A percentile compares a stretch with the other conserved stretches of the same genome.
phyloP scores from a whole-genome alignment of 2,329 filamentous ascomycete genomes.

The Neonectria faginata region DNA sequence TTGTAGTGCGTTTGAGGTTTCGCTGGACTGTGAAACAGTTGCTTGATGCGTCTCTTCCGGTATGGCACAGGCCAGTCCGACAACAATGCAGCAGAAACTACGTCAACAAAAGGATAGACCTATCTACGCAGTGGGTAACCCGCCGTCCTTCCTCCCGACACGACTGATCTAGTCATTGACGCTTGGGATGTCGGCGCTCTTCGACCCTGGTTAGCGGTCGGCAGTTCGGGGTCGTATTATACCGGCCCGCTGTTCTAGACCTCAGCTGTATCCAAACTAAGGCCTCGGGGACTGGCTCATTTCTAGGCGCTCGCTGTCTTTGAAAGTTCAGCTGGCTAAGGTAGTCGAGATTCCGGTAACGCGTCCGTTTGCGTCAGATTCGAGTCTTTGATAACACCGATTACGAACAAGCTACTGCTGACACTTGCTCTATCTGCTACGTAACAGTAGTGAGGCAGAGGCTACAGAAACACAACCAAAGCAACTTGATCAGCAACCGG shows the following conservation, averaged over 20 bases:
- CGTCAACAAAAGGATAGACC: not conserved
- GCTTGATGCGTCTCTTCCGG: not conserved
- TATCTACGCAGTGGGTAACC: not conserved
- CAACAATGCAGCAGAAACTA: not conserved
- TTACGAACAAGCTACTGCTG: not conserved
- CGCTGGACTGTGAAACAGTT: slow-evolving; percentile 8
- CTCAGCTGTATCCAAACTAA: not conserved
- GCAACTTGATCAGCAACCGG: slow-evolving; percentile 6
- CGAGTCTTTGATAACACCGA: too few relatives aligned
- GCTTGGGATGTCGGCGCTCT: not conserved
- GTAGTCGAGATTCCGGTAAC: not conserved
- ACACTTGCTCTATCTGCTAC: not conserved
- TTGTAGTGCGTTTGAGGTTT: slow-evolving; percentile 7
- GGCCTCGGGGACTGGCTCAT: not conserved
- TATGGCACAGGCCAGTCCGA: slow-evolving; percentile 6
- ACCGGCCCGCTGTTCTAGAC: slow-evolving; percentile 11
- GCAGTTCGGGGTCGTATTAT: slow-evolving; percentile 8
- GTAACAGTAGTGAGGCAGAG: not conserved
- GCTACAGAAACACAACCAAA: slow-evolving; percentile 6
- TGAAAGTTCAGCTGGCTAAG: not conserved
- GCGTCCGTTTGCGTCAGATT: not conserved
- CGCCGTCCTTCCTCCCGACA: not conserved
- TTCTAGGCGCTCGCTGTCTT: not conserved
- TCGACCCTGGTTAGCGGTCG: slow-evolving; percentile 5
- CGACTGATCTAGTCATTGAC: not conserved